Conservation (phyloP, 805 yeast species). For the Yarrowia keelungensis region DNA sequence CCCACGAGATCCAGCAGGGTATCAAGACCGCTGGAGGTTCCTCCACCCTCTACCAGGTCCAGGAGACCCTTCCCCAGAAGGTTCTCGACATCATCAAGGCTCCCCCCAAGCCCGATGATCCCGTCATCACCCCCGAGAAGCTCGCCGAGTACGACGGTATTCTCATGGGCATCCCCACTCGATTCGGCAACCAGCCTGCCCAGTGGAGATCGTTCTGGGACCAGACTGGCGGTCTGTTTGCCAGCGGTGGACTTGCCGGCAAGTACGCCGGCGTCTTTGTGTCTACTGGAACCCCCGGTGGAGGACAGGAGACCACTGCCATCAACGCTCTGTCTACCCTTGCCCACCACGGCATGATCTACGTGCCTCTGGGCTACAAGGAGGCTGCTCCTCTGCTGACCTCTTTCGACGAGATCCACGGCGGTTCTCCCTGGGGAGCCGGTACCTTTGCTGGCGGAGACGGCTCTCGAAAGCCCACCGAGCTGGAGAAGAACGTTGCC, state of each 20-base stretch:
- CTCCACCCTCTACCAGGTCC: conserved; percentile 78
- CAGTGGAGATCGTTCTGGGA: conserved; percentile 83
- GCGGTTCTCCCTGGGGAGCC: conserved; percentile 90
- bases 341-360: conserved; percentile 79
- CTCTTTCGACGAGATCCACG: conserved; percentile 72
- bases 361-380: conserved; percentile 78
- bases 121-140: conserved; percentile 64
- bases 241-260: conserved; percentile 69
- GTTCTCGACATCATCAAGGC: conserved; percentile 69
- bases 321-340: conserved; percentile 63
- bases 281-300: conserved; percentile 75
- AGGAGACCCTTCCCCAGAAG: conserved; percentile 74
- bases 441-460: conserved; percentile 79
- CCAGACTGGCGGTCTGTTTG: conserved; percentile 79
- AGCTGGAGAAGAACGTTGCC: conserved; percentile 71
- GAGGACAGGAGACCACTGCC: conserved; percentile 78
- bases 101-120: conserved; percentile 57
- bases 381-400: conserved; percentile 62
- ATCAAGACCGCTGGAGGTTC: conserved; percentile 70
- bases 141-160: conserved; percentile 72
- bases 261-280: conserved; percentile 79
- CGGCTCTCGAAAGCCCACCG: conserved; percentile 73
- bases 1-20: conserved; percentile 73
- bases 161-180: conserved; percentile 80
- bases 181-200: conserved; percentile 77